Conservation (phyloP, 352 stramenopile species). For the Pythium biforme region DNA sequence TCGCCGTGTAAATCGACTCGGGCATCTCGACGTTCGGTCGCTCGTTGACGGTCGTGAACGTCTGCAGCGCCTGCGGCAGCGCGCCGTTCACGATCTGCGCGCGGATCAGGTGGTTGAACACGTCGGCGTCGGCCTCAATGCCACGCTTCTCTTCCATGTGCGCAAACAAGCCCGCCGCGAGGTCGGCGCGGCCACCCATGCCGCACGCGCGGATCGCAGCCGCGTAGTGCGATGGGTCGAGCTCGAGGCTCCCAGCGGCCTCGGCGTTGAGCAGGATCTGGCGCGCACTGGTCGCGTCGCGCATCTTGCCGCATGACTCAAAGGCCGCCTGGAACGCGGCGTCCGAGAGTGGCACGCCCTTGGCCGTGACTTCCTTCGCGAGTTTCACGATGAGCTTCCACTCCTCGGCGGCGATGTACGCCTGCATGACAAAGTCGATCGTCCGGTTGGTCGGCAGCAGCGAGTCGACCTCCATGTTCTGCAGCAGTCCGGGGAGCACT, state of each 20-base stretch:
- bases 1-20: conserved; percentile 76
- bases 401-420: conserved; percentile 68
- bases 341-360: conserved; percentile 56
- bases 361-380: conserved; percentile 37
- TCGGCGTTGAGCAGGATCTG: conserved; percentile 50
- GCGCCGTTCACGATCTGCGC: conserved; percentile 69
- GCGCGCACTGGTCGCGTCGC: conserved; percentile 46
- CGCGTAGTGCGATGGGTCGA: conserved; percentile 44
- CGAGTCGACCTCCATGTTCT: conserved; percentile 77
- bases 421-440: conserved; percentile 81
- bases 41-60: conserved; percentile 56
- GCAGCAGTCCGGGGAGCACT: conserved; percentile 63
- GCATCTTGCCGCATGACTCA: conserved; percentile 64
- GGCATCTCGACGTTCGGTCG: conserved; percentile 41
- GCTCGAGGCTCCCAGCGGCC: conserved; percentile 18
- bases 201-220: conserved; percentile 66
- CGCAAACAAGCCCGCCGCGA: conserved; percentile 53
- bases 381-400: conserved; percentile 59
- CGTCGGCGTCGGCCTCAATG: conserved; percentile 40
- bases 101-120: conserved; percentile 76
- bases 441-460: conserved; percentile 61
- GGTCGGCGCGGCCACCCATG: conserved; percentile 53
- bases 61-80: conserved; percentile 72
- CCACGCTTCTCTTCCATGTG: conserved; percentile 60
- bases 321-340: conserved; percentile 74